Percentiles rank a stretch among this genome's conserved stretches.
phyloP scores from a whole-genome alignment of 2,329 filamentous ascomycete species.

The Thermothelomyces thermophilus region DNA sequence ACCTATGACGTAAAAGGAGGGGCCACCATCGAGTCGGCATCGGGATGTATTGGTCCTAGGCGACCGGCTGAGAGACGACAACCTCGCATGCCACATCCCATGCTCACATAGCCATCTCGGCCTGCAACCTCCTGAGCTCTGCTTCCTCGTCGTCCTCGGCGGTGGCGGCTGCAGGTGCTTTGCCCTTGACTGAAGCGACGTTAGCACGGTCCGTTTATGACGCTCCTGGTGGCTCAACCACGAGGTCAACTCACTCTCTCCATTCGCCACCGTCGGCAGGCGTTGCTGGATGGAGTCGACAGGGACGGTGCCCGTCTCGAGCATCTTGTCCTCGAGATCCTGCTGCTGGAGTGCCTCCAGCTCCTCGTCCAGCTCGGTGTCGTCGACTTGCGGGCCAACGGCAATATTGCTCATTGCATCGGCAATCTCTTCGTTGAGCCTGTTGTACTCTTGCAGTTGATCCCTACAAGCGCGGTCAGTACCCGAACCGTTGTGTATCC shows the following conservation, averaged over 20 bases:
- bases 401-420: constrained; percentile 70
- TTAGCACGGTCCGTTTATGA: constrained; percentile 20
- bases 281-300: constrained; percentile 63
- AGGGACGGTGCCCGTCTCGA: constrained; percentile 79
- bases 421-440: constrained; percentile 87
- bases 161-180: constrained; percentile 42
- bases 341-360: constrained; percentile 85
- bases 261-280: constrained; percentile 67
- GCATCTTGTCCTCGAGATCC: constrained; percentile 86
- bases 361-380: constrained; percentile 78
- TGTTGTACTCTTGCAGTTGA: constrained; percentile 82
- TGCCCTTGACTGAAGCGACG: constrained; percentile 41
- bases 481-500: constrained; percentile 5
- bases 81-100: constrained; percentile 2
- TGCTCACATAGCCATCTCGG: constrained; percentile 88
- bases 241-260: constrained; percentile 59
- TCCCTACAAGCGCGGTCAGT: constrained; percentile 56
- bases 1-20: neutral
- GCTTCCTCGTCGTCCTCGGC: constrained; percentile 94
- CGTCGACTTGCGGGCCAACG: constrained; percentile 67
- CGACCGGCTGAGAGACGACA: constrained; percentile 3
- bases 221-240: neutral
- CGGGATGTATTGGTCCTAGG: neutral
- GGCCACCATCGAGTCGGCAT: neutral
- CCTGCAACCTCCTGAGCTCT: constrained; percentile 85